A percentile compares a stretch with the other conserved stretches of the same genome.
Evolutionary conservation across 179 eudicot genomes (phyloP).

Genomic region (Silene vulgaris): DNA sequence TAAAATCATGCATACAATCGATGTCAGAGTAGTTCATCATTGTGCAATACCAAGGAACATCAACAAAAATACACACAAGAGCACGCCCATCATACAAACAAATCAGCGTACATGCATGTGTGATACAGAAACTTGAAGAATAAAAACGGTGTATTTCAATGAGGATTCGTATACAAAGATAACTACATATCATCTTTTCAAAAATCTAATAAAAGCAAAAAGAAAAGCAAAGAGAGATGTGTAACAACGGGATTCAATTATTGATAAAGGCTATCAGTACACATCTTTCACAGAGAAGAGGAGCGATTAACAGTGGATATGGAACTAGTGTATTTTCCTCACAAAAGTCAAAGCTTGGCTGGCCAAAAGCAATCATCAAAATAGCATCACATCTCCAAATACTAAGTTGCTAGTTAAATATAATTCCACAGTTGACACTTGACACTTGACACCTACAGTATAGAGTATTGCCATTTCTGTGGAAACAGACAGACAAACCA

Average conservation of each 20-base stretch:
- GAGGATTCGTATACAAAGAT: neutral
- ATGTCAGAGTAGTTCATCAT: constrained; percentile 16
- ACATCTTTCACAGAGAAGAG: neutral
- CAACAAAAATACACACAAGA: neutral
- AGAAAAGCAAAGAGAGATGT: neutral
- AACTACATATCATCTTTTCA: neutral
- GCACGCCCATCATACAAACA: neutral
- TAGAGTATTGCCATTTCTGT: no score
- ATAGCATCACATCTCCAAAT: neutral
- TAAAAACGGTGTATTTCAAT: neutral
- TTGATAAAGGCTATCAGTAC: neutral
- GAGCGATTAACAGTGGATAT: neutral
- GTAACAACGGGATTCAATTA: neutral
- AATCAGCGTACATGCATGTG: neutral
- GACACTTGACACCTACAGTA: no score
- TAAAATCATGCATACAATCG: constrained; percentile 15
- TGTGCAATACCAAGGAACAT: constrained; percentile 1
- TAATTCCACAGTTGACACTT: no score
- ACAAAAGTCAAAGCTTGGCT: neutral
- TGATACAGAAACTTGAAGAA: no score
- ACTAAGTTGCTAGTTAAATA: neutral
- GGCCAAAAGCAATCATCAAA: neutral
- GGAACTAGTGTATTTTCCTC: neutral
- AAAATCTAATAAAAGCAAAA: neutral
- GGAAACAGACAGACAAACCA: no score